These are phyloP conservation scores for Chalaropsis thielavioides DNA, from an alignment of 2,329 filamentous ascomycete species.

Conservation along the genomic window DNA sequence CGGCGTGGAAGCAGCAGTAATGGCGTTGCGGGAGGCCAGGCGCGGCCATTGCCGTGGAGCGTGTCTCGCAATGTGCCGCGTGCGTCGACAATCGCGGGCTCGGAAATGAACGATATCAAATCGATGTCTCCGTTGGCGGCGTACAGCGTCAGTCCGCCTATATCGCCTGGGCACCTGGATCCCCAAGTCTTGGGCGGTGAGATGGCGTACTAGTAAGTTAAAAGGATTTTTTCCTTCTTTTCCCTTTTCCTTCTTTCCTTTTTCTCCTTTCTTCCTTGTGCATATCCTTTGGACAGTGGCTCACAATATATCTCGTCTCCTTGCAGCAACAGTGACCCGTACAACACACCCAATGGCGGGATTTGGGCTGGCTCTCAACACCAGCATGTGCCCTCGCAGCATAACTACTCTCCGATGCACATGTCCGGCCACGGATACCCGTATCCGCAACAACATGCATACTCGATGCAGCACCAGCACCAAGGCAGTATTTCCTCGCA, in stretches of 20 bases:
- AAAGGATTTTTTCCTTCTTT: neutral
- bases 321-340: neutral
- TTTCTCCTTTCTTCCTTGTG: neutral
- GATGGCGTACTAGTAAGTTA: neutral
- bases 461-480: neutral
- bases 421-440: neutral
- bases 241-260: no score
- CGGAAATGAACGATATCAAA: neutral
- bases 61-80: neutral
- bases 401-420: neutral
- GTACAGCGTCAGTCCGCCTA: neutral
- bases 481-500: neutral
- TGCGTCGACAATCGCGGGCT: neutral
- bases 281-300: neutral
- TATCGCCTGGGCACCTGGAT: neutral
- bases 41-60: slow-evolving; percentile 5
- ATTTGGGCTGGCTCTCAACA: neutral
- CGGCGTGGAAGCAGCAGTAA: slow-evolving; percentile 20
- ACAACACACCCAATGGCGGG: neutral
- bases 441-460: neutral
- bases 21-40: slow-evolving; percentile 27
- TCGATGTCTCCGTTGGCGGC: neutral
- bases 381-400: neutral
- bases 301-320: neutral
- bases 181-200: neutral